A percentile compares a stretch with the other conserved stretches of the same genome.
Evolutionary conservation across 176 grass and related monocot genomes (phyloP).

Genomic region (Bromus sterilis): DNA sequence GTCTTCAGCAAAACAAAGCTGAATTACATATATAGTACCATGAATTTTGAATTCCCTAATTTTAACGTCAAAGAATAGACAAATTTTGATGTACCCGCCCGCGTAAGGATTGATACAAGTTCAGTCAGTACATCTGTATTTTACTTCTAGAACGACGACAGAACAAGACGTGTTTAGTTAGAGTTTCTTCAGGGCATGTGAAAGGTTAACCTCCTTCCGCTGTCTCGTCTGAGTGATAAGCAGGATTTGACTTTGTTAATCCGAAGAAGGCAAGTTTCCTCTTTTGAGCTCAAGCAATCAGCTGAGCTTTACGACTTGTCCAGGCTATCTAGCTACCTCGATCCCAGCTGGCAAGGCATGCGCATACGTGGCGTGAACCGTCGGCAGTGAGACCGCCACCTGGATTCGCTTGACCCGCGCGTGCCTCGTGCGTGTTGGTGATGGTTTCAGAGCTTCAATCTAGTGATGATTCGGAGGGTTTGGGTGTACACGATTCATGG

Average conservation of each 20-base stretch:
- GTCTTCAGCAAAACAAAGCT: too few species aligned
- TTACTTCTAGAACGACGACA: background rate
- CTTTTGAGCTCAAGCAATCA: background rate
- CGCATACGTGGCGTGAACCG: background rate
- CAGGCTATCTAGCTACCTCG: background rate
- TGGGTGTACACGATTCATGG: background rate
- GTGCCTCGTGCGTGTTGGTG: background rate
- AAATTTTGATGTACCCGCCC: too few species aligned
- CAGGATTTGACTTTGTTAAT: background rate
- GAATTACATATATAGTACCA: too few species aligned
- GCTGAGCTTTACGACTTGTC: constrained; percentile 6
- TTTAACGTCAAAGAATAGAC: too few species aligned
- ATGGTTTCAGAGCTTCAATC: background rate
- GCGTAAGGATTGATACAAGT: background rate
- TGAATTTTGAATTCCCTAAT: too few species aligned
- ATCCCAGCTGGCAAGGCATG: background rate
- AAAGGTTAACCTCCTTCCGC: background rate
- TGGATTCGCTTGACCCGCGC: background rate
- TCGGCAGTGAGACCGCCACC: background rate
- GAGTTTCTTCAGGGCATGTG: background rate
- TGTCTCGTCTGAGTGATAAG: background rate
- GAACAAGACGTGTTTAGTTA: background rate
- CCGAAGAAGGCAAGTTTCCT: background rate
- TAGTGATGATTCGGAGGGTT: background rate
- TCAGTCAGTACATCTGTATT: background rate